A percentile compares a stretch with the other conserved stretches of the same genome.
phyloP scores from a whole-genome alignment of 2,329 filamentous ascomycete genomes.

The Pseudogymnoascus sp. region DNA sequence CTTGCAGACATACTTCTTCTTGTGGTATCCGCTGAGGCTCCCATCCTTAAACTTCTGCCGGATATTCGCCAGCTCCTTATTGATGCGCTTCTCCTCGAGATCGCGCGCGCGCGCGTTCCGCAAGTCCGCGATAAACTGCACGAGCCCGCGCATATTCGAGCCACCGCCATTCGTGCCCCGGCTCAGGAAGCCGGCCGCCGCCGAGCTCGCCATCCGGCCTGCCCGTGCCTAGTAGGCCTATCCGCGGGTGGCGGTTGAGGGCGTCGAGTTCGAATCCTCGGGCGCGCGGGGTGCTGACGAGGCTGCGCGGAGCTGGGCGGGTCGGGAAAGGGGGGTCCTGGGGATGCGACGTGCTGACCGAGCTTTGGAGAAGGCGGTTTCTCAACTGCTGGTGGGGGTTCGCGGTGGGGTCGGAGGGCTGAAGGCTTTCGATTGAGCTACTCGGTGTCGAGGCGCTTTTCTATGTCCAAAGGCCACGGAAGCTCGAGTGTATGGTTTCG shows the following conservation, averaged over 20 bases:
- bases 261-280: background rate
- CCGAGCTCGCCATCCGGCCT: conserved; percentile 27
- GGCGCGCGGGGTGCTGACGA: background rate
- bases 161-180: conserved; percentile 56
- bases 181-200: conserved; percentile 53
- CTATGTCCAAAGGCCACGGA: background rate
- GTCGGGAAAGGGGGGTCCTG: background rate
- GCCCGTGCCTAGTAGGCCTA: conserved; percentile 5
- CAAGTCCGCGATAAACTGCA: conserved; percentile 96
- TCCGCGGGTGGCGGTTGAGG: background rate
- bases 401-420: background rate
- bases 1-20: conserved; percentile 99
- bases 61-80: conserved; percentile 98
- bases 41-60: conserved; percentile 57
- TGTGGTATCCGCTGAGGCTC: conserved; percentile 90
- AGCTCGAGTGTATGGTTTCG: background rate
- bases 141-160: conserved; percentile 72
- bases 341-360: background rate
- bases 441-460: background rate
- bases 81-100: conserved; percentile 97
- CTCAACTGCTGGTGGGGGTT: background rate
- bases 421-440: background rate
- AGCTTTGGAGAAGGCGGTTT: background rate
- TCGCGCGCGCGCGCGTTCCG: conserved; percentile 92
- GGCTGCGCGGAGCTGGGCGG: background rate